phyloP scores from a whole-genome alignment of 768 basidiomycete genomes.

The Cantharellus anzutake region DNA sequence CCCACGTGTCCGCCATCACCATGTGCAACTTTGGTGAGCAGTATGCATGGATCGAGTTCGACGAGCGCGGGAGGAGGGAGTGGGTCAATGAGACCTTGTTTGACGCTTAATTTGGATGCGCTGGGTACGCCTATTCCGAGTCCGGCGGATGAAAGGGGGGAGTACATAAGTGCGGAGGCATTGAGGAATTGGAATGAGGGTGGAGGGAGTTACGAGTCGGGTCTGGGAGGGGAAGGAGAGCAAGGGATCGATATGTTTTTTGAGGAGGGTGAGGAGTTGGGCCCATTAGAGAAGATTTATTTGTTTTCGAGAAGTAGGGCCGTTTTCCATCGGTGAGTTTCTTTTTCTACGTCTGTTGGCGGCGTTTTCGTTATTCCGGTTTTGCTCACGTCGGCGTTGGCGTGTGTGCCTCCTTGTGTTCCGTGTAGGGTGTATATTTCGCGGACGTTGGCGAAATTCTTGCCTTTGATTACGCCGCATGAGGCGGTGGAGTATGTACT shows the following conservation, averaged over 20 bases:
- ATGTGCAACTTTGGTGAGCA: no score
- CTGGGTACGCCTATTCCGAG: background rate
- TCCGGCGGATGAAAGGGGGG: background rate
- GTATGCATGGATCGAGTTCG: no score
- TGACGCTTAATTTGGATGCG: background rate
- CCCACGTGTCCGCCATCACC: no score
- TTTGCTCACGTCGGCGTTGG: background rate
- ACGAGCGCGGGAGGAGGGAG: no score
- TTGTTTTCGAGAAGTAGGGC: constrained; percentile 68
- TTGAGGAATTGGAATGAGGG: background rate
- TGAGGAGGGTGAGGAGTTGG: constrained; percentile 46
- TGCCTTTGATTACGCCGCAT: constrained; percentile 53
- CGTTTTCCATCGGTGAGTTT: constrained; percentile 31
- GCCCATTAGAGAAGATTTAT: constrained; percentile 79
- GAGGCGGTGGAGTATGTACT: constrained; percentile 89
- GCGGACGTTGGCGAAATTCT: constrained; percentile 59
- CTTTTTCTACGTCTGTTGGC: background rate
- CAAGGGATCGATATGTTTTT: constrained; percentile 17
- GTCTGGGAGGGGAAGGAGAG: background rate
- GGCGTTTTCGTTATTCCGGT: background rate
- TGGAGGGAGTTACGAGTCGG: background rate
- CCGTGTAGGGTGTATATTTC: constrained; percentile 54
- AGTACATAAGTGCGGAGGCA: background rate
- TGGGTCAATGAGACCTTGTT: no score
- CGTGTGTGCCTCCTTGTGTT: background rate